Percentiles rank a stretch among this genome's conserved stretches.
phyloP scores from a whole-genome alignment of 2,329 filamentous ascomycete genomes.

The Trichoderma hamatum region DNA sequence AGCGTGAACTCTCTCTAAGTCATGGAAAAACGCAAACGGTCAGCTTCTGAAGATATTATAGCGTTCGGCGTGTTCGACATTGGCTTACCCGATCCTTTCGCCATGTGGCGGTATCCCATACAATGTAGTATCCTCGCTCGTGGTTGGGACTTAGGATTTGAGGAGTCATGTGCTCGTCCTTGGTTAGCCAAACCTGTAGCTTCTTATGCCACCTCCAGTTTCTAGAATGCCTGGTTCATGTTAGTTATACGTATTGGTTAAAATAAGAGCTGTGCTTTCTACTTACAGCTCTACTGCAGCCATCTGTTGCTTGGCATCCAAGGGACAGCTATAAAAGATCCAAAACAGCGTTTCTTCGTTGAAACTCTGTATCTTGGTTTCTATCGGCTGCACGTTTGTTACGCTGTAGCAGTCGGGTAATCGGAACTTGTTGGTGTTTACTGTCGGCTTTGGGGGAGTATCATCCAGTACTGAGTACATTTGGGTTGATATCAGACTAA shows the following conservation, averaged over 20 bases:
- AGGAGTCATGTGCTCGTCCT: slow-evolving; percentile 67
- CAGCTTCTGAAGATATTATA: not conserved
- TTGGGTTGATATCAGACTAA: slow-evolving; percentile 61
- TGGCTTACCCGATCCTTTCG: slow-evolving; percentile 62
- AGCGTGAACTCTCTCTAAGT: slow-evolving; percentile 61
- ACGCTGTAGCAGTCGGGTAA: slow-evolving; percentile 69
- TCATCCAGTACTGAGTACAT: slow-evolving; percentile 65
- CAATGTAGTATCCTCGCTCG: slow-evolving; percentile 67
- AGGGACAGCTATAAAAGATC: slow-evolving; percentile 70
- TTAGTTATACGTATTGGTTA: slow-evolving; percentile 9
- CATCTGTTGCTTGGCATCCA: slow-evolving; percentile 64
- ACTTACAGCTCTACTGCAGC: slow-evolving; percentile 65
- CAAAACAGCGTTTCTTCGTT: slow-evolving; percentile 71
- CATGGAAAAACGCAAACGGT: not conserved
- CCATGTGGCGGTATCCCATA: slow-evolving; percentile 67
- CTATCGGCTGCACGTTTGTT: slow-evolving; percentile 66
- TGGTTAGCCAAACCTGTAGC: slow-evolving; percentile 67
- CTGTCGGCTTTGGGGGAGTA: slow-evolving; percentile 58
- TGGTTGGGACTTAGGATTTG: slow-evolving; percentile 60
- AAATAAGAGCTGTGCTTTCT: not conserved
- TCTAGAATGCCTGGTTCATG: slow-evolving; percentile 56
- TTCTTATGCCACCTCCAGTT: slow-evolving; percentile 73
- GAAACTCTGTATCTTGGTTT: slow-evolving; percentile 67
- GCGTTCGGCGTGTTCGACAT: not conserved
- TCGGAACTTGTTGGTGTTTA: slow-evolving; percentile 54